A percentile compares a stretch with the other conserved stretches of the same genome.
Evolutionary conservation across 2,329 filamentous ascomycete species (phyloP).

Genomic region (Ustilaginoidea virens): DNA sequence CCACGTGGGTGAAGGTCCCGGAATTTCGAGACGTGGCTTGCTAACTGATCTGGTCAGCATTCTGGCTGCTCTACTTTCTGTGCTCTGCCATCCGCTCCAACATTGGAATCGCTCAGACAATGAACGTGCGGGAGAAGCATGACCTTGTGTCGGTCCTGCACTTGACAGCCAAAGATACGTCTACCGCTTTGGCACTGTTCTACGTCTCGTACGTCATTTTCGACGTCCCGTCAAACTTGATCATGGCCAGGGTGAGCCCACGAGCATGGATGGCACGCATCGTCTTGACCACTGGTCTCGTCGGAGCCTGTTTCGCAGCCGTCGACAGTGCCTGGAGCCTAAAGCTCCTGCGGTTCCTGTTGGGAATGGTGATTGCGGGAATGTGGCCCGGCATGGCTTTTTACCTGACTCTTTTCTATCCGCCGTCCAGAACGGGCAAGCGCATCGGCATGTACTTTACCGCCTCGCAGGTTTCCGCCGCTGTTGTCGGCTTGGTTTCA

Average conservation of each 20-base stretch:
- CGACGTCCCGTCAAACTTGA: constrained; percentile 72
- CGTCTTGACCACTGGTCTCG: constrained; percentile 71
- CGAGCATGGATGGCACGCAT: constrained; percentile 88
- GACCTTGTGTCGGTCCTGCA: constrained; percentile 59
- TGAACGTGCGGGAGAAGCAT: constrained; percentile 59
- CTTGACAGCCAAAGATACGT: constrained; percentile 61
- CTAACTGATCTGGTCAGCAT: constrained; percentile 35
- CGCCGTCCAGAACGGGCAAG: constrained; percentile 71
- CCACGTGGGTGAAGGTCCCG: constrained; percentile 25
- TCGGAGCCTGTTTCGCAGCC: constrained; percentile 70
- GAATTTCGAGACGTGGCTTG: no score
- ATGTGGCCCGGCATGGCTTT: constrained; percentile 96
- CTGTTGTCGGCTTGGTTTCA: constrained; percentile 77
- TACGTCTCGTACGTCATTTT: constrained; percentile 88
- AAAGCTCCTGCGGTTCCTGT: constrained; percentile 71
- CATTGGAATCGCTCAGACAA: constrained; percentile 85
- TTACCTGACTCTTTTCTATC: constrained; percentile 84
- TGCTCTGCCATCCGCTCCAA: constrained; percentile 87
- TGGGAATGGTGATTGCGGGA: constrained; percentile 77
- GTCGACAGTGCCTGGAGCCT: constrained; percentile 74
- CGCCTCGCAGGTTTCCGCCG: constrained; percentile 74
- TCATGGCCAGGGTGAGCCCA: constrained; percentile 76
- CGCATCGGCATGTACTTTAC: constrained; percentile 84
- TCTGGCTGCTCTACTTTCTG: constrained; percentile 84
- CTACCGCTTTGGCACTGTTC: constrained; percentile 73